Evolutionary conservation across 2,329 filamentous ascomycete genomes (phyloP), one percentile per base, ranked within the genome.

Genomic region (Talaromyces sp.): DNA sequence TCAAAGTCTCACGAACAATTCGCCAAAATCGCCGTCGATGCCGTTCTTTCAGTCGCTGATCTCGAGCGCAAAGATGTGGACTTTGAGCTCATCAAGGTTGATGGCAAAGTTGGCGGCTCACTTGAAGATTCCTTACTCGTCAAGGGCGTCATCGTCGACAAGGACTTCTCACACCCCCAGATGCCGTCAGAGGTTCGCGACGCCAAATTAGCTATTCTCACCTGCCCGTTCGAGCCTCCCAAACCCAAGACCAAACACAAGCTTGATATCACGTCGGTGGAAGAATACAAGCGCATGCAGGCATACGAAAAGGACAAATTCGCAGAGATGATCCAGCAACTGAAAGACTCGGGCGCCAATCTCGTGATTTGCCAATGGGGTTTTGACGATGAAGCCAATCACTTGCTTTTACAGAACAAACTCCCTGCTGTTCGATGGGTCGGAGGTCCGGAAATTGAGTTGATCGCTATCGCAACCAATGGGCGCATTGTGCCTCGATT

Each of bases 161-260:
- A 99, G 81, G 95, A 99, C 79, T 99, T 99, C 76, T 97, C 94
- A 36, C 94, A 99, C 75, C 94, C 94, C 11, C 94, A 99, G 79
- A 99, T 99, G 94, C 94, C 94, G 10, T 89, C 89, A 53, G 91
- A 97, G 77, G 93, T 99, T 63, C 84, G 81, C 67, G 91, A 99
- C 76, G 95, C 94, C 71, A 97, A 97, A 81, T 86, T 99, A 70
- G 94, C 94, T 66, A 99, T 99, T 69, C 80, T 99, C 60, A 99
- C 94, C 53, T 99, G 94, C 75, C 91, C 94, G 3, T 99, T 99
- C 72, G 94, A 99, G 80, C 94, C 94, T 33, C 94, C 94, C 53
- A 99, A 99, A 83, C 94, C 94, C 66, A 99, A 99, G 85, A 99
- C 94, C 50, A 99, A 99, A 84, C 94, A 99, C 79, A 96, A 97